Conservation (phyloP, 1,284 basidiomycete species). For the Cutaneotrichosporon sp. region DNA sequence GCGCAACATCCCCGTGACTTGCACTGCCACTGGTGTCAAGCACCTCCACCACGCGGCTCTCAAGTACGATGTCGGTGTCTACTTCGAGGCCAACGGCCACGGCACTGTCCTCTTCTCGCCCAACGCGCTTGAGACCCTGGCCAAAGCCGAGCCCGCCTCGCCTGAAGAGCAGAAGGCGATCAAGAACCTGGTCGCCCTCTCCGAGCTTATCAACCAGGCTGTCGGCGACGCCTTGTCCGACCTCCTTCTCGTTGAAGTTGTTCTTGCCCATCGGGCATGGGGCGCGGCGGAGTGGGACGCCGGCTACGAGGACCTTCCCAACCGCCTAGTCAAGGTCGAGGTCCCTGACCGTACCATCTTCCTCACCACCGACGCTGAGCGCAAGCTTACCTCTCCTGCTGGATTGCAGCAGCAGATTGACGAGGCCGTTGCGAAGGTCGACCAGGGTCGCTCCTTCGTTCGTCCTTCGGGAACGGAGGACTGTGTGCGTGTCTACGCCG, state of each 20-base stretch:
- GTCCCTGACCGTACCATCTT: constrained; percentile 80
- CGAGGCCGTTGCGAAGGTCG: constrained; percentile 71
- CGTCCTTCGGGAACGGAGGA: constrained; percentile 97
- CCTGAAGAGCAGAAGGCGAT: constrained; percentile 75
- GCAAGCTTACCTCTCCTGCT: constrained; percentile 71
- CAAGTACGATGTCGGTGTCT: constrained; percentile 88
- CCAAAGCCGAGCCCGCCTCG: constrained; percentile 64
- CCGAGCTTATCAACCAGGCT: constrained; percentile 91
- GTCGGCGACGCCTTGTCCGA: constrained; percentile 97
- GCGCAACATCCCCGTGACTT: constrained; percentile 72
- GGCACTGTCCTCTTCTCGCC: constrained; percentile 94
- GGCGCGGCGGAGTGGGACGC: constrained; percentile 86
- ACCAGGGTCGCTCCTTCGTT: constrained; percentile 86
- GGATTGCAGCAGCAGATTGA: constrained; percentile 85
- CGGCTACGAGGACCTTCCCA: constrained; percentile 89
- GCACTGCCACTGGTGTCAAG: constrained; percentile 96
- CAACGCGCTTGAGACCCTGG: constrained; percentile 60
- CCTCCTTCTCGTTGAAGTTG: constrained; percentile 89
- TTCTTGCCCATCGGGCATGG: constrained; percentile 83
- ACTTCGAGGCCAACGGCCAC: constrained; percentile 99
- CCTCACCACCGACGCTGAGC: constrained; percentile 90
- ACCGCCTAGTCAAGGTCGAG: constrained; percentile 91
- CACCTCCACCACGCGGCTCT: constrained; percentile 97
- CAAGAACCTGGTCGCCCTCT: constrained; percentile 68
- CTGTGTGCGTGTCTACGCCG: constrained; percentile 96